Base-by-base conservation (phyloP, 192 early-diverging fungal genomes). In the Coemansia sp. region DNA sequence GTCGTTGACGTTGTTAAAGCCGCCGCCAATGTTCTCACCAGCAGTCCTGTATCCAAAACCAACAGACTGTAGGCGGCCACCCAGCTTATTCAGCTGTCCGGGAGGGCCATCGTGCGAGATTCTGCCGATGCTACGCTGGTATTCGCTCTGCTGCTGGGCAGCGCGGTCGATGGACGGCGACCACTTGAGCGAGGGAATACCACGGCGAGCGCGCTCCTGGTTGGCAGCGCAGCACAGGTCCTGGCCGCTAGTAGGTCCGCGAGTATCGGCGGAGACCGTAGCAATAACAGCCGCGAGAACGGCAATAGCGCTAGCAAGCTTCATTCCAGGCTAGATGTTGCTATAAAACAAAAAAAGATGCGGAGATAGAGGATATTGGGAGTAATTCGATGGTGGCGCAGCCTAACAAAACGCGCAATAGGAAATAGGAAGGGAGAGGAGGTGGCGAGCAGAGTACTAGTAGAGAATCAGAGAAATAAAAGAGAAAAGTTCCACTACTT, bases 171-270 rank as follows among this genome's bases (percentile, higher is more conserved):
- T 39, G 20, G 34, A 7, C 1, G 71, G 74, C 3, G 39, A 3
- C 80, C 80, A 82, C 65, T 71, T 69, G 47, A 68, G 66, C 27
- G 66, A n/a, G 1, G 49, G 30, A 11, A 75, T 49, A 1, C 73
- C 73, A 1, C 13, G 11, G 10, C 41, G 6, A 3, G 65, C 67
- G 11, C 81, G 81, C 47, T 65, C 55, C 10, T n/a, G 22, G 59
- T 83, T 83, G 69, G 76, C 59, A 6, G 75, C 75, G n/a, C 81
- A 83, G 67, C 81, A 83, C 20, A 78, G 55, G 53, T 83, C 62
- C 68, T 75, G 67, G 10, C 73, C 71, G 0, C 37, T 9, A 3
- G 74, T 74, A 16, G 56, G 73, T 7, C 65, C 70, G 16, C 43
- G 59, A 40, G 40, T 45, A 38, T 61, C 67, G 15, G 76, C 76